These are phyloP conservation scores for Brassica cretica DNA, from an alignment of 345 rosid species.

Conservation along the genomic window DNA sequence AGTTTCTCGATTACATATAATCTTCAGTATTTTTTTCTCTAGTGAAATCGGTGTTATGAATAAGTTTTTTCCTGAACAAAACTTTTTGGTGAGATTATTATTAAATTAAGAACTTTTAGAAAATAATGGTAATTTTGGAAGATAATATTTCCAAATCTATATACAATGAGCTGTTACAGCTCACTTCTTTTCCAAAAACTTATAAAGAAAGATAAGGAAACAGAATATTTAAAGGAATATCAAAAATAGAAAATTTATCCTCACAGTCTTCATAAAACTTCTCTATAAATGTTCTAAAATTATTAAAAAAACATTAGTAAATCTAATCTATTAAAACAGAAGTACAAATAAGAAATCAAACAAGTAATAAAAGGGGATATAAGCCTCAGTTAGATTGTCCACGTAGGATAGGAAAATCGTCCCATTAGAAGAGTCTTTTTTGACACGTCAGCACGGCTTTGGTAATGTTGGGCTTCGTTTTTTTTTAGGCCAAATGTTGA, in stretches of 20 bases:
- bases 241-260: background rate
- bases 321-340: background rate
- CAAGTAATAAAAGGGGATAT: no score
- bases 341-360: no score
- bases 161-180: background rate
- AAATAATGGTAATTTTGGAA: background rate
- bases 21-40: background rate
- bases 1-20: background rate
- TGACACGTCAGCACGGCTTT: no score
- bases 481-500: no score
- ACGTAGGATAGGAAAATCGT: no score
- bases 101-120: background rate
- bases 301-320: background rate
- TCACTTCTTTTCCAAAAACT: background rate
- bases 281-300: background rate
- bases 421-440: no score
- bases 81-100: background rate
- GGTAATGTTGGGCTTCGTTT: no score
- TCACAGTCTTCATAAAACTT: background rate
- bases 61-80: background rate
- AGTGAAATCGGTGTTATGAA: background rate
- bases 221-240: background rate
- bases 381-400: no score
- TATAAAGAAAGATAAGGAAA: background rate
- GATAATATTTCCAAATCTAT: background rate